Percentiles rank a stretch among this genome's conserved stretches.
Evolutionary conservation across 306 rosid species (phyloP).

Genomic region (Gastrolobium bilobum): DNA sequence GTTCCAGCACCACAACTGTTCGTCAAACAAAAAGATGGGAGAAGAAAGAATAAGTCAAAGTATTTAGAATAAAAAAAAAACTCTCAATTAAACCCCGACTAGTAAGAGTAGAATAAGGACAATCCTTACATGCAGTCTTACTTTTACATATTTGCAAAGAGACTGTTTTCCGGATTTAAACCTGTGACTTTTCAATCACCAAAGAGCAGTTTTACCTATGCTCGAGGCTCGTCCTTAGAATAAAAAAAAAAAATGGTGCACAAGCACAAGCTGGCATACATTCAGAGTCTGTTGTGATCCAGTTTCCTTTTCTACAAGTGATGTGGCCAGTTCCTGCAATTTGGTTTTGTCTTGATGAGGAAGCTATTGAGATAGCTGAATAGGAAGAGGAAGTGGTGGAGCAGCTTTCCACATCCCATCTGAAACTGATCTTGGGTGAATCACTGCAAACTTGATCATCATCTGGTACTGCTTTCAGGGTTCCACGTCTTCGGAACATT

Average conservation of each 20-base stretch:
- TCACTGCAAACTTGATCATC: constrained; percentile 69
- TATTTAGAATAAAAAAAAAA: background rate
- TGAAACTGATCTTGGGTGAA: constrained; percentile 91
- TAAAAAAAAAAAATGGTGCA: background rate
- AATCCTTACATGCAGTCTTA: too few relatives aligned
- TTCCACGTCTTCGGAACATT: constrained; percentile 64
- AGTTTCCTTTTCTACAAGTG: constrained; percentile 69
- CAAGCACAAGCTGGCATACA: constrained; percentile 59
- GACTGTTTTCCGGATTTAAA: too few relatives aligned
- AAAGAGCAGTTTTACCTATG: too few relatives aligned
- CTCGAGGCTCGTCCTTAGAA: background rate
- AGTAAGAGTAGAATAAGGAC: too few relatives aligned
- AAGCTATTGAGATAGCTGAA: constrained; percentile 64
- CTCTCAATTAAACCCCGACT: too few relatives aligned
- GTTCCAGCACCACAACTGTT: constrained; percentile 96
- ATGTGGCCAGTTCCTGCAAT: constrained; percentile 43
- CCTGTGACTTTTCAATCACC: too few relatives aligned
- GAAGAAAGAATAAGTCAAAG: constrained; percentile 41
- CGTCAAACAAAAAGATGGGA: constrained; percentile 19
- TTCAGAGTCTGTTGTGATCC: constrained; percentile 97
- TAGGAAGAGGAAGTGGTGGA: constrained; percentile 75
- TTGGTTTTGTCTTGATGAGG: constrained; percentile 56
- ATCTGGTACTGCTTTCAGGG: constrained; percentile 60
- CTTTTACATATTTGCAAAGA: too few relatives aligned
- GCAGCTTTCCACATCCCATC: constrained; percentile 89